Base-by-base conservation (phyloP, 345 rosid species). In the Bruguiera sexangula region DNA sequence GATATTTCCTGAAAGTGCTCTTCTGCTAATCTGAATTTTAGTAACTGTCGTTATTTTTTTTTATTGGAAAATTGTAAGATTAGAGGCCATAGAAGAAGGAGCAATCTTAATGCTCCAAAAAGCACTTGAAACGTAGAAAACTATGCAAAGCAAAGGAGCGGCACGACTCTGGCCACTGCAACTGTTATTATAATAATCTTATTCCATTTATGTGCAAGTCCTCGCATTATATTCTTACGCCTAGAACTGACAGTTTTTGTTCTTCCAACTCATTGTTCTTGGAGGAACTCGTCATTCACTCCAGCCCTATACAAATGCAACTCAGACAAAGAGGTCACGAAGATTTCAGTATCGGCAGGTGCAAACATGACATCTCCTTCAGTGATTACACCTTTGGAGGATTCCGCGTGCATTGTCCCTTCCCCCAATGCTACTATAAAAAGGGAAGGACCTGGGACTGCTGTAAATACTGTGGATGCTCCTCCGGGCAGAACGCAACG, bases 271-370 rank as follows among this genome's bases (percentile, higher is more conserved):
- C 66, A 81, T 62, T 72, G 56, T 59, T 69, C 29, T 71, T 82
- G 86, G 70, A 91, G 79, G 80, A 86, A 43, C 19, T 84, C 77
- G 76, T 82, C 81, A 74, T 85, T 92, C 61, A 88, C 87, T 61
- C 98, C 99, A 13, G 96, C 97, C 74, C 99, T 87, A 69, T 89
- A 92, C 78, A 92, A 43, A 73, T 77, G 87, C 85, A 96, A 66
- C 76, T 82, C 86, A 0, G 93, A 78, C 58, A 81, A 8, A 43
- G 94, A 78, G 50, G 73, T 73, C 67, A 92, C 52, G 46, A 59
- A 81, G 39, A 89, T 76, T 83, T 85, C 85, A 0, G 78, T 79
- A 63, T 85, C 76, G 5, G 99, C 90, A 56, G 97, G 88, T 15
- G 86, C 93, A 80, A 92, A 96, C 2, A 96, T 58, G 31, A 86